Conservation (phyloP, 2,329 filamentous ascomycete species). For the Cladosporium sp. region DNA sequence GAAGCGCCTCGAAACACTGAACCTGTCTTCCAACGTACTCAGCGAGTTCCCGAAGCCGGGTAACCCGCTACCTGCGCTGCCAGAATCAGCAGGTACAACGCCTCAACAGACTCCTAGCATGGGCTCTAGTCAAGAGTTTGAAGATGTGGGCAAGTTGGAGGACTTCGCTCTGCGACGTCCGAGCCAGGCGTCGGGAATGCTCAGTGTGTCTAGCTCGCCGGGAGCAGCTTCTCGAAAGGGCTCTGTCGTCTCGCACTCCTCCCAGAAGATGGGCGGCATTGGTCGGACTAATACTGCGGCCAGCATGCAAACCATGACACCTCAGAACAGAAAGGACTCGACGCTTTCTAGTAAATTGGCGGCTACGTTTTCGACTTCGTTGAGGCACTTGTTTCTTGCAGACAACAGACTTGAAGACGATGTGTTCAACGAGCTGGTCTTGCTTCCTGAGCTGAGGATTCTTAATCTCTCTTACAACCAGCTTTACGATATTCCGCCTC, state of each 20-base stretch:
- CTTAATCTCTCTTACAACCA: constrained; percentile 95
- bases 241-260: constrained; percentile 77
- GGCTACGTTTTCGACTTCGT: constrained; percentile 82
- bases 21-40: constrained; percentile 91
- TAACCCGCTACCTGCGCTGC: constrained; percentile 51
- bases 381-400: constrained; percentile 80
- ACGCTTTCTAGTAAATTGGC: constrained; percentile 73
- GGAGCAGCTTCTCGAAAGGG: constrained; percentile 59
- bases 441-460: constrained; percentile 77
- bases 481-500: constrained; percentile 84
- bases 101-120: constrained; percentile 31
- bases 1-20: constrained; percentile 82
- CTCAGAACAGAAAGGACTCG: constrained; percentile 75
- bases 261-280: constrained; percentile 51
- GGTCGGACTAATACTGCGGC: constrained; percentile 74
- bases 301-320: constrained; percentile 54
- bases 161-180: constrained; percentile 66
- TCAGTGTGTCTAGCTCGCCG: constrained; percentile 54
- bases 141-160: constrained; percentile 68
- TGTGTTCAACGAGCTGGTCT: constrained; percentile 84
- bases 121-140: constrained; percentile 65
- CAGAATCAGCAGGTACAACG: constrained; percentile 39
- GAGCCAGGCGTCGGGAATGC: constrained; percentile 73
- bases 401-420: constrained; percentile 95
- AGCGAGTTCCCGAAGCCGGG: constrained; percentile 83